Evolutionary conservation across 345 rosid genomes (phyloP).

Genomic region (Acer saccharum): DNA sequence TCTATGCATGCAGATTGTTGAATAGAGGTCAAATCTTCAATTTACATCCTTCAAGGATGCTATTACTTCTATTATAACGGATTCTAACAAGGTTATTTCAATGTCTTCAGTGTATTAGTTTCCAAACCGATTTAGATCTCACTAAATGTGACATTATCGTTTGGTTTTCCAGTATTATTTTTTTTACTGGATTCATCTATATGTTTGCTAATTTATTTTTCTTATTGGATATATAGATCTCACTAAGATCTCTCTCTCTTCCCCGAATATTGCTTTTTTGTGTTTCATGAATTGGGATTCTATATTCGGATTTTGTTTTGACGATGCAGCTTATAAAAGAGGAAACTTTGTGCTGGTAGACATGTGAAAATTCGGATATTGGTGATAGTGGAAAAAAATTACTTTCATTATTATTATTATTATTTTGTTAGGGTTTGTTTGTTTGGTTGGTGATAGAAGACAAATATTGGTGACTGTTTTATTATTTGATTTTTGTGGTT

Average conservation of each 20-base stretch:
- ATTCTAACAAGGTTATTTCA: conserved; percentile 71
- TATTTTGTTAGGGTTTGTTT: background rate
- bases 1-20: conserved; percentile 61
- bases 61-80: conserved; percentile 71
- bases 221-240: no score
- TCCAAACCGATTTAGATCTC: conserved; percentile 8
- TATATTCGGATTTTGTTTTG: background rate
- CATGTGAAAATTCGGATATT: no score
- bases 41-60: conserved; percentile 68
- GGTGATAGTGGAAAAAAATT: no score
- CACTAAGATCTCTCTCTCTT: no score
- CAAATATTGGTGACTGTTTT: background rate
- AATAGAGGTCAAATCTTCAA: conserved; percentile 74
- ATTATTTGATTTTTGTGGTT: background rate
- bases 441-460: background rate
- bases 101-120: conserved; percentile 19
- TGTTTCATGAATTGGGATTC: background rate
- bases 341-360: background rate
- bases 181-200: background rate
- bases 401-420: background rate
- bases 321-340: background rate
- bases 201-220: conserved; percentile 5
- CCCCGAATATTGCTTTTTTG: background rate
- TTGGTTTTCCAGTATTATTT: background rate
- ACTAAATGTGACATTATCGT: background rate